Base-by-base conservation (phyloP, 371 early-diverging fungal species). In the Rhizopus sp. region DNA sequence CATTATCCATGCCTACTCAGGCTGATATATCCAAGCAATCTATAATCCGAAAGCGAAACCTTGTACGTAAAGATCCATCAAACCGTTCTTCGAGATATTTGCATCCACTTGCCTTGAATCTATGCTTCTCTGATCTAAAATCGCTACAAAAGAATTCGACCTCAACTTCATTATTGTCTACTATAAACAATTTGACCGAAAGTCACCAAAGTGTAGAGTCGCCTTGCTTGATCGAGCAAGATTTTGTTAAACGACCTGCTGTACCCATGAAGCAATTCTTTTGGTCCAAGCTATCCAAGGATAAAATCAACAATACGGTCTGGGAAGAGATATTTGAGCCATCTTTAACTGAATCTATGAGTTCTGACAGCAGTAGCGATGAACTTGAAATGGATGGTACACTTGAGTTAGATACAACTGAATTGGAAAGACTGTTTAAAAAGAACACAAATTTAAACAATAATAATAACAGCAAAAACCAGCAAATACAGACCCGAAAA, bases 251-350 rank as follows among this genome's bases (percentile, higher is more conserved):
- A 54, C 40, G 38, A 12, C 29, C 46, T 17, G 37, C 37, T 4
- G 39, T 62, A 55, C 57, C 39, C 9, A 56, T 66, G 50, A 59
- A 80, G 67, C 85, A 85, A 70, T 70, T 85, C 32, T 85, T 82
- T 62, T 85, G 85, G 85, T 82, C 83, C 60, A 85, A 85, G 33
- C 54, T 85, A 37, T 72, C 85, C 4, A 59, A 66, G 9, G 82
- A 80, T 16, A 72, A 77, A 16, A 80, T 85, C 40, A 68, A 70
- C 3, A 73, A 78, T 35, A 85, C 85, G 3, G 78, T 85, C 0
- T 85, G 85, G 85, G 70, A 75, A 29, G 83, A 85, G 31, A 76
- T 85, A 12, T 53, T 68, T 0, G 65, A 73, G 1, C 45, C 62
- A 4, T 39, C 59, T n/a, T 64, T 66, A 7, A 32, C 5, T 37